Conservation (phyloP, 23 red algal genomes). For the Gracilaria gracilis region DNA sequence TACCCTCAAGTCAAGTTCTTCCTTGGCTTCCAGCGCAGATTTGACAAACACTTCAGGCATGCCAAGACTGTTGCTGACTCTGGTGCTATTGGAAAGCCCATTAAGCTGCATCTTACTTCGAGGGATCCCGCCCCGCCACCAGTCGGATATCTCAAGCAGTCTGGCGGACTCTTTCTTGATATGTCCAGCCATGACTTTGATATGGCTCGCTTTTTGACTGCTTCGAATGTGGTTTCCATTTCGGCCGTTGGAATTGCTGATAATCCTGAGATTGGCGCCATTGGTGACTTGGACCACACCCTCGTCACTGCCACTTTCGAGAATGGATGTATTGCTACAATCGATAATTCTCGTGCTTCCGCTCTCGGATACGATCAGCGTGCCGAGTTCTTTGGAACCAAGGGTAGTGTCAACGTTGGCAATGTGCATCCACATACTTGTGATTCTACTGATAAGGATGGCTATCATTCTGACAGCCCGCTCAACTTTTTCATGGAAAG, state of each 20-base stretch:
- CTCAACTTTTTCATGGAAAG: conserved; percentile 99
- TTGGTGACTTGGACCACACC: conserved; percentile 88
- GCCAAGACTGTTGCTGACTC: conserved; percentile 70
- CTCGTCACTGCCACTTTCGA: conserved; percentile 83
- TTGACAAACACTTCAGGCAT: conserved; percentile 87
- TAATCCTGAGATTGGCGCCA: conserved; percentile 80
- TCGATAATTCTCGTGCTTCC: conserved; percentile 86
- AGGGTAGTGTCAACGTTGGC: conserved; percentile 64
- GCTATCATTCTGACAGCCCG: conserved; percentile 59
- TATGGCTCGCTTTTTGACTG: conserved; percentile 95
- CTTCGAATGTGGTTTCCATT: conserved; percentile 83
- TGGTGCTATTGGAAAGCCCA: conserved; percentile 84
- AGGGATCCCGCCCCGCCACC: conserved; percentile 97
- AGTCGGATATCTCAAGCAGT: conserved; percentile 97
- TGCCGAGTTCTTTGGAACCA: conserved; percentile 86
- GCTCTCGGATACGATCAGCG: conserved; percentile 96
- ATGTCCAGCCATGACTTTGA: conserved; percentile 99
- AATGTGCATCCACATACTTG: conserved; percentile 94
- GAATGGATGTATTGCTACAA: conserved; percentile 89
- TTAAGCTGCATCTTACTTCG: conserved; percentile 86
- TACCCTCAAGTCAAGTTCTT: conserved; percentile 77
- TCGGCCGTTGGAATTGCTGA: conserved; percentile 68
- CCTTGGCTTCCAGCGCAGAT: conserved; percentile 96
- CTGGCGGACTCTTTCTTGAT: conserved; percentile 95
- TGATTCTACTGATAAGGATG: conserved; percentile 45